phyloP scores from a whole-genome alignment of 1,284 basidiomycete genomes.

The Pisolithus thermaeus region DNA sequence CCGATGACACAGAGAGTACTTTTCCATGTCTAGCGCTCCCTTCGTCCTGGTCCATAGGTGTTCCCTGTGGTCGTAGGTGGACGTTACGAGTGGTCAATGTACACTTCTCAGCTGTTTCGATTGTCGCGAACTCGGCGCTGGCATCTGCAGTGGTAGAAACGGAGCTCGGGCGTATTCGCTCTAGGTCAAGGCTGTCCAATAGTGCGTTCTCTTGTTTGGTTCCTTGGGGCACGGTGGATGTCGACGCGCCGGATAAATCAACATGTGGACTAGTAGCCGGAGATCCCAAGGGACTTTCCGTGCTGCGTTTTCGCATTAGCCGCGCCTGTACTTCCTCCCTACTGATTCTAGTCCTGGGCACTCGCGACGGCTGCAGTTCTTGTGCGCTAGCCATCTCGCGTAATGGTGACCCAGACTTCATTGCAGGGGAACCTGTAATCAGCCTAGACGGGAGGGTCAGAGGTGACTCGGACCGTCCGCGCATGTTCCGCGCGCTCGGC shows the following conservation, averaged over 20 bases:
- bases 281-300: slow-evolving; percentile 33
- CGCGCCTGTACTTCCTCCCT: slow-evolving; percentile 49
- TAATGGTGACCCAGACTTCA: slow-evolving; percentile 25
- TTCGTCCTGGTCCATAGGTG: neutral
- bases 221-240: neutral
- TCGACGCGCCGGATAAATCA: slow-evolving; percentile 3
- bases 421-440: slow-evolving; percentile 14
- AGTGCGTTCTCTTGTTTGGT: slow-evolving; percentile 1
- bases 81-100: slow-evolving; percentile 19
- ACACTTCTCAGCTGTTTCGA: slow-evolving; percentile 40
- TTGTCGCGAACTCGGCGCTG: slow-evolving; percentile 39
- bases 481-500: slow-evolving; percentile 9
- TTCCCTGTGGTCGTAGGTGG: neutral
- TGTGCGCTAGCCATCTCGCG: slow-evolving; percentile 18
- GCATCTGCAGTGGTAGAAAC: slow-evolving; percentile 29
- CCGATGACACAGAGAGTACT: neutral
- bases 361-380: slow-evolving; percentile 23
- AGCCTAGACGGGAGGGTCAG: slow-evolving; percentile 12
- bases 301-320: slow-evolving; percentile 39
- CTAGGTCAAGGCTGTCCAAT: slow-evolving; percentile 1
- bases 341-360: slow-evolving; percentile 37
- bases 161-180: slow-evolving; percentile 8
- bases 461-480: slow-evolving; percentile 20
- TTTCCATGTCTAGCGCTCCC: neutral
- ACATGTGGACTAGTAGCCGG: slow-evolving; percentile 3